Evolutionary conservation across 768 basidiomycete genomes (phyloP).

Genomic region (Russula sp.): DNA sequence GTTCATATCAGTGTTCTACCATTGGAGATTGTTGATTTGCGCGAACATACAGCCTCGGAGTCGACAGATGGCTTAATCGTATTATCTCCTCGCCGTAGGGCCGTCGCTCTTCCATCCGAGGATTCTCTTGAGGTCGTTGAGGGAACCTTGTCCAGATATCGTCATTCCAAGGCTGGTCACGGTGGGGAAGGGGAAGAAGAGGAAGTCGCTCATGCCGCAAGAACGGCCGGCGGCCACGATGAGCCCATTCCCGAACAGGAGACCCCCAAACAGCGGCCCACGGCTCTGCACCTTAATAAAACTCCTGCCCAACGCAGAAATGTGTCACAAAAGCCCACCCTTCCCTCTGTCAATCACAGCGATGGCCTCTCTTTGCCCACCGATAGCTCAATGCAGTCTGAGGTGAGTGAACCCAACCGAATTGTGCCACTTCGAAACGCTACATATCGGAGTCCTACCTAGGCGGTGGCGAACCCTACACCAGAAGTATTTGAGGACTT

Average conservation of each 20-base stretch:
- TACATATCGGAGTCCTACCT: too few relatives aligned
- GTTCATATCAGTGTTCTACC: conserved; percentile 70
- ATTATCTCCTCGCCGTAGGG: background rate
- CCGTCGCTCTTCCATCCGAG: background rate
- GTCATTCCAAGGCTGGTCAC: background rate
- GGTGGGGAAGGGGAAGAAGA: background rate
- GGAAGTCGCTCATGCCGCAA: background rate
- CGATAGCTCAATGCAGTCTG: background rate
- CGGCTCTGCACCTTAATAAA: background rate
- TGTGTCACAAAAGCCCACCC: background rate
- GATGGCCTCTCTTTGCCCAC: background rate
- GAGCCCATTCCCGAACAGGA: background rate
- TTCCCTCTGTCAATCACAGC: background rate
- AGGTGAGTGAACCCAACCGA: background rate
- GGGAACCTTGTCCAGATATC: background rate
- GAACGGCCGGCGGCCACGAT: background rate
- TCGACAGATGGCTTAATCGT: too few relatives aligned
- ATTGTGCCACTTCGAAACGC: too few relatives aligned
- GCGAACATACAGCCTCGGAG: background rate
- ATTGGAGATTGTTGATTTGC: conserved; percentile 34
- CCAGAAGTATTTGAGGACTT: background rate
- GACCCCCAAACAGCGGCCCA: background rate
- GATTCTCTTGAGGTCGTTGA: background rate
- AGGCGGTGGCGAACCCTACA: too few relatives aligned
- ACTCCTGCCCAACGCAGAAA: background rate